phyloP scores from a whole-genome alignment of 2,329 filamentous ascomycete genomes.

The Venturia pyrina region DNA sequence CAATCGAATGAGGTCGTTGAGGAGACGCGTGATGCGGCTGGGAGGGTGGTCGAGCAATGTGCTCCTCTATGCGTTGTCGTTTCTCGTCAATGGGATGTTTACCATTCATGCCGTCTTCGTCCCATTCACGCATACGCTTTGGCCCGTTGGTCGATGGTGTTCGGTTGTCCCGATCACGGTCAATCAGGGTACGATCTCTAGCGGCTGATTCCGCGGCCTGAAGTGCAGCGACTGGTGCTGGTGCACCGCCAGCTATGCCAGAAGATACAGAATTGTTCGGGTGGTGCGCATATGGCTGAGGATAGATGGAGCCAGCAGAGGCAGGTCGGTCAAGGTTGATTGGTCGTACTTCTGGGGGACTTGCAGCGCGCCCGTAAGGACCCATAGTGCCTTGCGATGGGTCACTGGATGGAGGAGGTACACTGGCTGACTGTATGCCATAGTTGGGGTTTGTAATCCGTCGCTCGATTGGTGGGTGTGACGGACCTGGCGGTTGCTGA shows the following conservation, averaged over 20 bases:
- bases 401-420: slow-evolving; percentile 45
- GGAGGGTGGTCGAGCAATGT: slow-evolving; percentile 46
- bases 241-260: slow-evolving; percentile 59
- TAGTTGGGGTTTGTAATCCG: slow-evolving; percentile 39
- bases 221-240: slow-evolving; percentile 53
- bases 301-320: slow-evolving; percentile 84
- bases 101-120: slow-evolving; percentile 59
- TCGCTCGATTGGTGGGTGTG: slow-evolving; percentile 40
- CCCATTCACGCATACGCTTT: slow-evolving; percentile 89
- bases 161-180: slow-evolving; percentile 58
- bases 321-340: slow-evolving; percentile 68
- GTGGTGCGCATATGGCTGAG: slow-evolving; percentile 69
- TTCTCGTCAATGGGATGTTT: slow-evolving; percentile 77
- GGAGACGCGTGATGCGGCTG: slow-evolving; percentile 1
- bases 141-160: slow-evolving; percentile 56
- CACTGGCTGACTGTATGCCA: slow-evolving; percentile 30
- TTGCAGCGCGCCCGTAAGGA: slow-evolving; percentile 64
- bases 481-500: slow-evolving; percentile 31
- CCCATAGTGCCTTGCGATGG: slow-evolving; percentile 34
- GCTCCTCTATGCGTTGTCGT: slow-evolving; percentile 77
- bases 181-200: slow-evolving; percentile 21
- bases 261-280: slow-evolving; percentile 49
- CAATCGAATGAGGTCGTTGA: slow-evolving; percentile 49
- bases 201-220: slow-evolving; percentile 59
- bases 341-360: slow-evolving; percentile 72